A percentile compares a stretch with the other conserved stretches of the same genome.
phyloP scores from a whole-genome alignment of 106 monocot genomes.

The Ottelia alismoides region DNA sequence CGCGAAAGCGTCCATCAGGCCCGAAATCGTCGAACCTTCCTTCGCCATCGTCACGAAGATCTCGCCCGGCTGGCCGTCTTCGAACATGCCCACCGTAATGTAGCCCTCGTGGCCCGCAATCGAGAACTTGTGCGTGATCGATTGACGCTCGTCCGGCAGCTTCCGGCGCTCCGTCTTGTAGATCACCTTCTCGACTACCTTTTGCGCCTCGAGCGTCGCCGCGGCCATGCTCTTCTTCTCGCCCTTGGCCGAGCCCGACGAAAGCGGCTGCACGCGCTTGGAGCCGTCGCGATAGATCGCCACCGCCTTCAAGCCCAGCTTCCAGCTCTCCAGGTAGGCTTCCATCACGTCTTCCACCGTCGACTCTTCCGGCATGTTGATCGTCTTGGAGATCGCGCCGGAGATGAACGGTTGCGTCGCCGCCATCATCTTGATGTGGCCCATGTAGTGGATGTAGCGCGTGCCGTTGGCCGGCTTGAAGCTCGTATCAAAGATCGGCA shows the following conservation, averaged over 20 bases:
- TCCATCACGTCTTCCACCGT: too few species aligned
- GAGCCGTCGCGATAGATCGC: neutral
- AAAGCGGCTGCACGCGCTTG: neutral
- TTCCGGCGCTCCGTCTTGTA: neutral
- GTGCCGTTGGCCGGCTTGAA: too few species aligned
- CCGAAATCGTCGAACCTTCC: too few species aligned
- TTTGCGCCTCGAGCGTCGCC: neutral
- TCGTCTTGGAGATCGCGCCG: too few species aligned
- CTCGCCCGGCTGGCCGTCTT: neutral
- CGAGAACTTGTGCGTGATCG: neutral
- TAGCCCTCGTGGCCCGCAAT: neutral
- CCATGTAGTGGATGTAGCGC: too few species aligned
- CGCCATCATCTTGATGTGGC: too few species aligned
- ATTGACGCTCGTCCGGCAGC: neutral
- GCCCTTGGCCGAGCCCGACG: neutral
- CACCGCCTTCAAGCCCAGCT: too few species aligned
- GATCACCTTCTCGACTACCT: neutral
- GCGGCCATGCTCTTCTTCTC: neutral
- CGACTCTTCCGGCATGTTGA: too few species aligned
- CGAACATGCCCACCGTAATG: neutral
- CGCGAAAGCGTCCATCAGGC: too few species aligned
- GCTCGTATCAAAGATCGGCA: too few species aligned
- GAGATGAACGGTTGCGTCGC: too few species aligned
- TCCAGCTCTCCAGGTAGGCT: too few species aligned
- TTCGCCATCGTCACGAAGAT: neutral